Base-by-base conservation (phyloP, 2,329 filamentous ascomycete species). In the Alternaria alternata region DNA sequence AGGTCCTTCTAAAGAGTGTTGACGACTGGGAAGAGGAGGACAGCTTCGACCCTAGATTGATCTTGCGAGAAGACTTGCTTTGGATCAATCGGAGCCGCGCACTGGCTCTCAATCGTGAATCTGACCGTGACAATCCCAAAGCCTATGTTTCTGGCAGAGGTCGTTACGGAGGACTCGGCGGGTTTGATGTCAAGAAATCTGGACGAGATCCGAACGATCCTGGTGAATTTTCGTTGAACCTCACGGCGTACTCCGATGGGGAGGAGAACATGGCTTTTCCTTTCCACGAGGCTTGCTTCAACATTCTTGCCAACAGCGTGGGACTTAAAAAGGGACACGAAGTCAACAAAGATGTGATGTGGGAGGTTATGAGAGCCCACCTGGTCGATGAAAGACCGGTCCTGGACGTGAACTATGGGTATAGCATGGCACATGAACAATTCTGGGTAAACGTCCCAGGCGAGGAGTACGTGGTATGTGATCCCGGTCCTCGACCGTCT, bases 271-370 rank as follows among this genome's bases (percentile, higher is more conserved):
- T 22, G 6, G 55, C 54, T 12, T 71, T 59, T 47, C 69, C 68
- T 3, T 68, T 72, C 22, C 69, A 72, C 48, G 60, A 66, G 26
- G 57, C 57, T 2, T 73, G 70, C 28, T 66, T 62, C 47, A 42
- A 61, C 9, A 42, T 72, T 30, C 62, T 73, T 2, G 60, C 63
- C 7, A 56, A 51, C 24, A 53, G 39, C 16, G n/a, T 71, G 4
- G 66, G 63, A 7, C 59, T 54, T 26, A 24, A 47, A 0, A 47
- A 62, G 11, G 20, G 32, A 4, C 41, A 28, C 0, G 48, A 46
- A 7, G 58, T 72, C 11, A 42, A 70, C 18, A 67, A 61, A 39
- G 59, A 72, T 16, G 28, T 58, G 1, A 44, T 72, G n/a, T 64
- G 66, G 18, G 34, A 24, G 24, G 42, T 42, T 18, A 56, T 63